phyloP scores from a whole-genome alignment of 2,329 filamentous ascomycete genomes.

The Lecanicillium sp. region DNA sequence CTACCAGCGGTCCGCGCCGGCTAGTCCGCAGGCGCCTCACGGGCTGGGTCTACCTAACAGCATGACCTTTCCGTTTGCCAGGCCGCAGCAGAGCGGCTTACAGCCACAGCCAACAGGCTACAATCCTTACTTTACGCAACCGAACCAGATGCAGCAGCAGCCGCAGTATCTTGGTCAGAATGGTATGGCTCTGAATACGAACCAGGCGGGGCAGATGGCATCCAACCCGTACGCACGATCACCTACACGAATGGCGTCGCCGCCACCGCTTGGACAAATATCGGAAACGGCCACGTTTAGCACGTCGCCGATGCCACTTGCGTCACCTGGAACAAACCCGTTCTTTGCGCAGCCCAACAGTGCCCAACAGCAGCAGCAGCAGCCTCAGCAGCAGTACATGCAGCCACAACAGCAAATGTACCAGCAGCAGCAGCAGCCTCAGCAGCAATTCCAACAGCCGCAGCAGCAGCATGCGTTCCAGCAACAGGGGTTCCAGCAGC shows the following conservation, averaged over 20 bases:
- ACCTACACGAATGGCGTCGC: constrained; percentile 45
- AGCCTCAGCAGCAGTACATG: constrained; percentile 22
- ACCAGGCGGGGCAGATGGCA: constrained; percentile 25
- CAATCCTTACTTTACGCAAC: constrained; percentile 46
- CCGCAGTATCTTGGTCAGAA: constrained; percentile 21
- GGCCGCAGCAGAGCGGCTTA: constrained; percentile 27
- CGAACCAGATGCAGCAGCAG: constrained; percentile 25
- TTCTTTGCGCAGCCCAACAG: constrained; percentile 33
- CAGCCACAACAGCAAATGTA: constrained; percentile 25
- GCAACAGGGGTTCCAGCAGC: constrained; percentile 27
- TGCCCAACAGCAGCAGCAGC: constrained; percentile 14
- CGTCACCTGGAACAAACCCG: constrained; percentile 29
- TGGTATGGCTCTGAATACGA: constrained; percentile 34
- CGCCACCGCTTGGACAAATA: constrained; percentile 42
- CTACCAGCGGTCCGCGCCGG: constrained; percentile 40
- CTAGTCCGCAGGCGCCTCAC: constrained; percentile 35
- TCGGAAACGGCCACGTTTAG: constrained; percentile 42
- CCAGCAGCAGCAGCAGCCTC: constrained; percentile 19
- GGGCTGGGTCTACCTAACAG: constrained; percentile 35
- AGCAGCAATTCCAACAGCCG: constrained; percentile 19
- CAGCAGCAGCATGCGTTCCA: constrained; percentile 26
- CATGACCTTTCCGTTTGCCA: constrained; percentile 33
- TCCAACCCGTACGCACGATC: constrained; percentile 47
- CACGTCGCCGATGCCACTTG: constrained; percentile 24
- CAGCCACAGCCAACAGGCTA: constrained; percentile 38